Base-by-base conservation (phyloP, 495 filamentous ascomycete genomes). In the Pseudoneurospora amorphoporcata region DNA sequence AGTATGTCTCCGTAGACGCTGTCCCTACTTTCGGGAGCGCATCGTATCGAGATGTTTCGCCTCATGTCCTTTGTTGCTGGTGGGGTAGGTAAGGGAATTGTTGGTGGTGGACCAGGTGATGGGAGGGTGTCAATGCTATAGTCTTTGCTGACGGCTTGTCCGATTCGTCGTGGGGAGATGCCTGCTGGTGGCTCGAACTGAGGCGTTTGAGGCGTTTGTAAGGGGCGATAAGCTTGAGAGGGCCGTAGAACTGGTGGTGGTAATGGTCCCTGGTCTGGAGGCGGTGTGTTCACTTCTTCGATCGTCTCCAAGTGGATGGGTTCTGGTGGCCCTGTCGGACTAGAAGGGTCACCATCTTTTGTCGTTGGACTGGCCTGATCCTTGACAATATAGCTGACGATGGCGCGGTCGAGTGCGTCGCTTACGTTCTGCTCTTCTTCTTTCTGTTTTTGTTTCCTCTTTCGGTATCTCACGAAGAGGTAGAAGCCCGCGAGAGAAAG, bases 371-470 rank as follows among this genome's bases (percentile, higher is more conserved):
- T 76, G 5, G 78, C 73, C 2, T 70, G 69, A 39, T 80, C 77
- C 19, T 80, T 79, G 19, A 70, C 77, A 58, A 76, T 79, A 53
- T 79, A 80, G 72, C 75, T 78, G 10, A 80, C 74, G 17, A 79
- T 75, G 3, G 77, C 77, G 16, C 78, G 77, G 43, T 78, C 78
- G 0, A 79, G 72, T 4, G 78, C 78, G 1, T 42, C 71, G 73
- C 69, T 79, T 39, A 73, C 76, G 5, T 74, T 68, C n/a, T 74
- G 73, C 68, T 77, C 77, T 32, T 73, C 73, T 43, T 76, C 71
- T 75, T 58, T 70, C 23, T 69, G 69, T 39, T 75, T 71, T 37
- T 70, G 71, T 61, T 73, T 76, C 10, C 71, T 70, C 17, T 68
- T 71, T n/a, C 73, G 77, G 53, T 69, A 72, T 6, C 71, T 72